Evolutionary conservation across 129 eudicot species (phyloP).

Genomic region (Saussurea involucrata): DNA sequence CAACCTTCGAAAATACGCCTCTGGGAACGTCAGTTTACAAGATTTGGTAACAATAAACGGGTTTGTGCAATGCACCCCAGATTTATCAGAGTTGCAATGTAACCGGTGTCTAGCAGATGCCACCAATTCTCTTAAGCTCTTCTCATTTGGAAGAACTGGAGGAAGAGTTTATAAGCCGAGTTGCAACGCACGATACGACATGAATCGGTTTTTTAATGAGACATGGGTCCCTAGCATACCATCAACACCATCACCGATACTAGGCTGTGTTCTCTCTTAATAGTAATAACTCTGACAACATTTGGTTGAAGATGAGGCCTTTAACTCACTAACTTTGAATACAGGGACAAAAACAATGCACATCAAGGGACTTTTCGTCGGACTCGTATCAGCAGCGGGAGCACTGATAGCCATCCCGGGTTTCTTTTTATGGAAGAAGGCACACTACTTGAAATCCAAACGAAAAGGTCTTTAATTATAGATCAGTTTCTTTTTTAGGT

Average conservation of each 20-base stretch:
- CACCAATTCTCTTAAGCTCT: neutral
- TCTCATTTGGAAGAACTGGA: neutral
- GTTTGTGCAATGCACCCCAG: conserved; percentile 40
- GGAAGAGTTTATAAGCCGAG: neutral
- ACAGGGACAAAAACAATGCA: neutral
- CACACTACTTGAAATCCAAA: neutral
- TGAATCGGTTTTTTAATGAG: conserved; percentile 9
- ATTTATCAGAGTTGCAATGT: conserved; percentile 25
- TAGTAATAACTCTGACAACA: too few species aligned
- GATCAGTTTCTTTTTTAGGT: neutral
- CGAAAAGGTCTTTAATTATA: neutral
- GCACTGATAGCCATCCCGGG: neutral
- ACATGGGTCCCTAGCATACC: conserved; percentile 9
- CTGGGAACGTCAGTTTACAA: neutral
- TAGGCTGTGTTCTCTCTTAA: neutral
- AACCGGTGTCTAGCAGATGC: conserved; percentile 4
- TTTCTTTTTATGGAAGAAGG: too few species aligned
- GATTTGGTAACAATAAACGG: conserved; percentile 12
- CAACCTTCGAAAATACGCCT: neutral
- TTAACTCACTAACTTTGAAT: neutral
- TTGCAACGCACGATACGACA: neutral
- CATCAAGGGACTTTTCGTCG: neutral
- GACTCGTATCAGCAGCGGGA: neutral
- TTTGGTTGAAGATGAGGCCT: too few species aligned
- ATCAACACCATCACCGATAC: neutral